Conservation (phyloP, 176 grass and related monocot species). For the Musa beccarii region DNA sequence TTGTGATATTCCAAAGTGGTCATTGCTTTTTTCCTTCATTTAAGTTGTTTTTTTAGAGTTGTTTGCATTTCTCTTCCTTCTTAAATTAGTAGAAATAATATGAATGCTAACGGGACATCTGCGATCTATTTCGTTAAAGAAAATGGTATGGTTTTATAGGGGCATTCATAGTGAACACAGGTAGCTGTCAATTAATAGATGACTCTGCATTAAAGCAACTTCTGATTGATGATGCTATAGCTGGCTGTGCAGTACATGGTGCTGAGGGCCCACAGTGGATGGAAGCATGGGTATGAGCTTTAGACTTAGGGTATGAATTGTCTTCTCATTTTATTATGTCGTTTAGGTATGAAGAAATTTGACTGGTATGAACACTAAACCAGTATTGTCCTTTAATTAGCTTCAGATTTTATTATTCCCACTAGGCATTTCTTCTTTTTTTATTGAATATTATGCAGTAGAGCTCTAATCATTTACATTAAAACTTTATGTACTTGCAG, state of each 20-base stretch:
- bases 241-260: constrained; percentile 91
- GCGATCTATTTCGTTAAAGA: neutral
- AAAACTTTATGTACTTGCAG: neutral
- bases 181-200: constrained; percentile 91
- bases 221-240: constrained; percentile 80
- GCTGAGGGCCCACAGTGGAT: constrained; percentile 98
- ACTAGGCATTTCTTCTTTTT: too few relatives aligned
- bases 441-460: neutral
- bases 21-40: constrained; percentile 7
- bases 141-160: constrained; percentile 31
- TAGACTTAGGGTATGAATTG: constrained; percentile 26
- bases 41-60: neutral
- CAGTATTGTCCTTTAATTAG: neutral
- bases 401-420: neutral
- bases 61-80: neutral
- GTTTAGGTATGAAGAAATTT: neutral
- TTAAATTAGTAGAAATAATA: neutral
- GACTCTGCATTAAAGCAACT: constrained; percentile 91
- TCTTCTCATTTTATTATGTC: constrained; percentile 5
- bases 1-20: neutral
- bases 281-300: constrained; percentile 91
- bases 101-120: neutral
- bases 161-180: constrained; percentile 91
- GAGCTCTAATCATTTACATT: neutral
- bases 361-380: neutral